Conservation (phyloP, 768 basidiomycete species). For the Suillus subluteus region DNA sequence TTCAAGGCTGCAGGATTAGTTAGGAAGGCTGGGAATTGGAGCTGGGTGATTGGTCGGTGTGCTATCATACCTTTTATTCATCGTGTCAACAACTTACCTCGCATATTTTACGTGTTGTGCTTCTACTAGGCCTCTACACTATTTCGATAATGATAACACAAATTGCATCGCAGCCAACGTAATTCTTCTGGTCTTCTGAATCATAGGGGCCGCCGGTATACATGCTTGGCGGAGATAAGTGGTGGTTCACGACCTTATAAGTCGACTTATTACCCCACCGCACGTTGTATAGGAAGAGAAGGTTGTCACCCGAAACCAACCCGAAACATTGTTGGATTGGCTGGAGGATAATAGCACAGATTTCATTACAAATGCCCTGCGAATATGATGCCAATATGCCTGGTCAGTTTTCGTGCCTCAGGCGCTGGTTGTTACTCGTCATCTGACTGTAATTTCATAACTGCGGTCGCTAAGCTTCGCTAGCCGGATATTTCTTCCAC, state of each 20-base stretch:
- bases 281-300: not conserved
- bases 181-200: not conserved
- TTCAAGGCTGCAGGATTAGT: not conserved
- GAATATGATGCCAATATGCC: not conserved
- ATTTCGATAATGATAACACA: not conserved
- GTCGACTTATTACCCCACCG: no score
- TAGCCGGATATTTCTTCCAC: not conserved
- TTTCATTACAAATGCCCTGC: not conserved
- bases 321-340: not conserved
- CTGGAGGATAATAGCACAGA: no score
- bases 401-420: not conserved
- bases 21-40: not conserved
- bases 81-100: not conserved
- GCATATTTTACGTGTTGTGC: not conserved
- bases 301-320: not conserved
- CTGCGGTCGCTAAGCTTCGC: not conserved
- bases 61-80: constrained; percentile 3
- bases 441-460: not conserved
- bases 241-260: not conserved
- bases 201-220: not conserved
- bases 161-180: not conserved
- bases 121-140: not conserved
- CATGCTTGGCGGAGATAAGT: not conserved
- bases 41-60: not conserved
- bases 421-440: not conserved